Percentiles rank a stretch among this genome's conserved stretches.
phyloP scores from a whole-genome alignment of 1,284 basidiomycete species.

The Psilocybe mexicana region DNA sequence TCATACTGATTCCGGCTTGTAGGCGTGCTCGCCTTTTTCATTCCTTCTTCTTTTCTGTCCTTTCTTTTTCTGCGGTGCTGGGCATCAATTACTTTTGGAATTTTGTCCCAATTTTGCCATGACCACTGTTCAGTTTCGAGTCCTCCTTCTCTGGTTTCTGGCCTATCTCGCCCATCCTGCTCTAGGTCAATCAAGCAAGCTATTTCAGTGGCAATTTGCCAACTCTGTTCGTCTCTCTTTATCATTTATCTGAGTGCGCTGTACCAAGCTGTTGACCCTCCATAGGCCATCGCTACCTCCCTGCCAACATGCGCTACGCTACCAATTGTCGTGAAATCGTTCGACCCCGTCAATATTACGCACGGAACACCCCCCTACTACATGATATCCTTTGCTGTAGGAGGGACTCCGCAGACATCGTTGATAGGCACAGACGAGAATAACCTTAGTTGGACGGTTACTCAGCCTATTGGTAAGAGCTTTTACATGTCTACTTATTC shows the following conservation, averaged over 20 bases:
- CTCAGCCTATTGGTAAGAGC: conserved; percentile 44
- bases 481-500: neutral
- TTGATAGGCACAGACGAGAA: conserved; percentile 39
- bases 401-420: conserved; percentile 41
- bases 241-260: neutral
- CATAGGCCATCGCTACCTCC: conserved; percentile 18
- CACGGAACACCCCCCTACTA: conserved; percentile 47
- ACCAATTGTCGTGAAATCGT: conserved; percentile 22
- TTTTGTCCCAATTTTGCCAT: neutral
- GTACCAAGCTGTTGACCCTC: neutral
- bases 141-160: conserved; percentile 2
- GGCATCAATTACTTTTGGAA: conserved; percentile 2
- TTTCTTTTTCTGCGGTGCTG: conserved; percentile 11
- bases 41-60: neutral
- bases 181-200: conserved; percentile 16
- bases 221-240: conserved; percentile 15
- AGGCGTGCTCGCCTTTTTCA: neutral
- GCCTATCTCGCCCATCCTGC: neutral
- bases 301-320: conserved; percentile 22
- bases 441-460: conserved; percentile 44
- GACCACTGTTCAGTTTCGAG: too few relatives aligned
- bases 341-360: conserved; percentile 20
- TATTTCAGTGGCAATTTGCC: conserved; percentile 29
- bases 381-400: conserved; percentile 46
- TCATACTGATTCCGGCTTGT: neutral